Base-by-base conservation (phyloP, 2,329 filamentous ascomycete species). In the Pseudocercospora fuligena region DNA sequence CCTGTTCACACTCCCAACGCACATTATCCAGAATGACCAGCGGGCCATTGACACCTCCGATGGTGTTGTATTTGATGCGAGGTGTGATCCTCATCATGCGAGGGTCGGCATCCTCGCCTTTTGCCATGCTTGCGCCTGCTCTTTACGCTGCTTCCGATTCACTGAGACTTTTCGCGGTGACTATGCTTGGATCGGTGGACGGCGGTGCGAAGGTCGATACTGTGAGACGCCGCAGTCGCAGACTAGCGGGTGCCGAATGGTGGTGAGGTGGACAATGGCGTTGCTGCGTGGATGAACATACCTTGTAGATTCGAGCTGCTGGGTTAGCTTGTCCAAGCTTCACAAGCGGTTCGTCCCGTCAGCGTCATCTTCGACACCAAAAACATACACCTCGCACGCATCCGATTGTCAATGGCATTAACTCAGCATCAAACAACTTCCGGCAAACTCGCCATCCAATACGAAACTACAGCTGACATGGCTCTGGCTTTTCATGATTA, bases 11-110 rank as follows among this genome's bases (percentile, higher is more conserved):
- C 11, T 31, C 9, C 23, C 70, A 61, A 83, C 89, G 74, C 81
- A 97, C 94, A 88, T 97, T 96, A 80, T 98, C 95, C 73, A 99
- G 88, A 78, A 99, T 94, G 79, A 99, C 95, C 82, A 99, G 88
- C 76, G 95, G 95, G 67, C 95, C 95, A 84, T 99, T 99, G 82
- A 99, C 90, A 85, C 94, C 94, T 78, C 93, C 92, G 79, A 99
- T 93, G 75, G 95, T 99, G 86, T 99, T 99, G 89, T 99, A 99
- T 77, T 91, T 90, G 82, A 98, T 87, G 79, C 89, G 85, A 73
- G 90, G 90, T 78, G 89, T 87, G 79, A 92, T 82, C 74, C 79
- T 77, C 80, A 85, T 84, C 82, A 84, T 84, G 71, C 83, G 79
- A 70, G 83, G 82, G 70, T 85, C 82, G 49, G 70, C 65, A 58